Conservation (phyloP, 2,329 filamentous ascomycete genomes). For the Pyrenochaeta sp. region DNA sequence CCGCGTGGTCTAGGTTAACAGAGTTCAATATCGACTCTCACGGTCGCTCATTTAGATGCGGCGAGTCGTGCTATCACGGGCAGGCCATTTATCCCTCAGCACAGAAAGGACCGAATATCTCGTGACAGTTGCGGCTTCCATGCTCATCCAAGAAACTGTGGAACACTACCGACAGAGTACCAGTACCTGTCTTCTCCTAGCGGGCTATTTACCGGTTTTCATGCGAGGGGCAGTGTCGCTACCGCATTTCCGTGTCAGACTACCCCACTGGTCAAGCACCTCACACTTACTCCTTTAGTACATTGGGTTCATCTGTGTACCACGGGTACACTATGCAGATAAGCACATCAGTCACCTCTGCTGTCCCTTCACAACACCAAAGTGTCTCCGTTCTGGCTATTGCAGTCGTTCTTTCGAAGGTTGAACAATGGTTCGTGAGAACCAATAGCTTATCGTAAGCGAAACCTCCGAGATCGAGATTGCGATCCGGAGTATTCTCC, state of each 20-base stretch:
- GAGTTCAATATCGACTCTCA: not conserved
- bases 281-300: not conserved
- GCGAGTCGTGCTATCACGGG: not conserved
- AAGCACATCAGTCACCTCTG: not conserved
- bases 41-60: conserved; percentile 2
- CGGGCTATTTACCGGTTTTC: conserved; percentile 8
- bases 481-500: not conserved
- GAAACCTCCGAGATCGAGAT: not conserved
- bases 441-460: not conserved
- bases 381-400: not conserved
- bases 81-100: not conserved
- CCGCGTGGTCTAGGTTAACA: not conserved
- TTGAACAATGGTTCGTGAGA: not conserved
- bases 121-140: not conserved
- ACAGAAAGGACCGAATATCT: not conserved
- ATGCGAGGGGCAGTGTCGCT: conserved; percentile 15
- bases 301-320: not conserved
- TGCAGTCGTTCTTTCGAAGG: not conserved
- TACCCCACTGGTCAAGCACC: not conserved
- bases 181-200: conserved; percentile 4
- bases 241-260: conserved; percentile 6
- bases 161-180: not conserved
- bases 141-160: not conserved
- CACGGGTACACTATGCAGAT: not conserved
- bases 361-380: not conserved